phyloP scores from a whole-genome alignment of 225 moss, liverwort and hornwort genomes.

The Pseudisothecium myosuroides region DNA sequence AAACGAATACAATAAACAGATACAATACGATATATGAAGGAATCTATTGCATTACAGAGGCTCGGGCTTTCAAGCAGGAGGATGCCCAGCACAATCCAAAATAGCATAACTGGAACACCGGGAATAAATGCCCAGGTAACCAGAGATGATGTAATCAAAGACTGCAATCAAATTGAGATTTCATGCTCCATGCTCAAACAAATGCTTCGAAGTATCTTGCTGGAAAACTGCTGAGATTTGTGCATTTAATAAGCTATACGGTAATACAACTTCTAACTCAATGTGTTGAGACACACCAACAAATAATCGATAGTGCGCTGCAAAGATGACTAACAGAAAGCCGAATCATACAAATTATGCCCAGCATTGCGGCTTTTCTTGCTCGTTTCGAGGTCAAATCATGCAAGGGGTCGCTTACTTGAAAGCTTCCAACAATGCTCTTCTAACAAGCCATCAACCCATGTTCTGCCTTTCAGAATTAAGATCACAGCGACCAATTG shows the following conservation, averaged over 20 bases:
- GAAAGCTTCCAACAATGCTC: neutral
- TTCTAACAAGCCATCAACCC: neutral
- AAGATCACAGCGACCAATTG: neutral
- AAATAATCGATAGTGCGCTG: neutral
- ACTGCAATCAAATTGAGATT: neutral
- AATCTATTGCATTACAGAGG: neutral
- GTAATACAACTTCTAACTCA: neutral
- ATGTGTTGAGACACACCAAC: neutral
- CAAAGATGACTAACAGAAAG: neutral
- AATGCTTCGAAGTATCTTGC: neutral
- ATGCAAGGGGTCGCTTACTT: neutral
- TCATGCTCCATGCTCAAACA: neutral
- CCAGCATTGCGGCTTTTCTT: neutral
- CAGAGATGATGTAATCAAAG: neutral
- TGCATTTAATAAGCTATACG: neutral
- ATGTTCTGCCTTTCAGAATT: neutral
- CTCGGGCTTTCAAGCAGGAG: neutral
- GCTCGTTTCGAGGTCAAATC: neutral
- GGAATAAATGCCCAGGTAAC: neutral
- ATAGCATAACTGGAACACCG: too few species aligned
- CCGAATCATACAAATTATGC: neutral
- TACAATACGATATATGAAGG: neutral
- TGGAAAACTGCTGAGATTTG: neutral
- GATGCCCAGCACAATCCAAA: neutral
- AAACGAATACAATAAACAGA: neutral